Evolutionary conservation across 164 flowering plant genomes (phyloP), one percentile per base, ranked within the genome.

Genomic region (Stephania japonica): DNA sequence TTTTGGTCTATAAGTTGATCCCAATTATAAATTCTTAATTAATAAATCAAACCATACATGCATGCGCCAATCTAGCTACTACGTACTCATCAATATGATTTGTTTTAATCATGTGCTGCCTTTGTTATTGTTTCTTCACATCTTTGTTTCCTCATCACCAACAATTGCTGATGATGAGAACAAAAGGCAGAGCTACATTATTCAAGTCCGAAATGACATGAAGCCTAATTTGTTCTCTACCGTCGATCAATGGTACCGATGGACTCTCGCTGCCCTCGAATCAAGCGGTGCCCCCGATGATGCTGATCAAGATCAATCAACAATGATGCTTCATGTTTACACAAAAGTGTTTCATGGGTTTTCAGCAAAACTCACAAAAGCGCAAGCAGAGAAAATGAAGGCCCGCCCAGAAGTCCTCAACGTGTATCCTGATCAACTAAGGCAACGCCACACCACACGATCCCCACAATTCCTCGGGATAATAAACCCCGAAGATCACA

Each of bases 281-380:
- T 67, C 69, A 8, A 38, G n/a, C 63, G 14, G n/a, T n/a, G 1
- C 64, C 19, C 64, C 24, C 2, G 25, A 32, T 32, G 38, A 32
- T 32, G 38, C 38, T 32, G 38, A 61, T 61, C 64, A 61, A n/a
- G 21, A 61, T 5, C 16, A 19, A 61, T 18, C 16, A 61, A 4
- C 23, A 1, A 78, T 78, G 0, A 64, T 85, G 42, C 70, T 85
- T 4, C 84, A 87, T 42, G 77, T 84, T 4, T 87, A 87, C 72
- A 75, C 42, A 64, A 87, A 84, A 0, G 86, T 85, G 14, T 87
- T 87, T 53, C 83, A 87, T 70, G 91, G 91, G 6, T 87, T 87
- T 69, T 81, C 87, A 0, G 83, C 87, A 11, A 77, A 59, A 47
- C 79, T 86, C 0, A 83, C 84, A 7, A 50, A 79, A 2, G 49